phyloP scores from a whole-genome alignment of 768 basidiomycete species.

The Rhodosporidiobolus sp. region DNA sequence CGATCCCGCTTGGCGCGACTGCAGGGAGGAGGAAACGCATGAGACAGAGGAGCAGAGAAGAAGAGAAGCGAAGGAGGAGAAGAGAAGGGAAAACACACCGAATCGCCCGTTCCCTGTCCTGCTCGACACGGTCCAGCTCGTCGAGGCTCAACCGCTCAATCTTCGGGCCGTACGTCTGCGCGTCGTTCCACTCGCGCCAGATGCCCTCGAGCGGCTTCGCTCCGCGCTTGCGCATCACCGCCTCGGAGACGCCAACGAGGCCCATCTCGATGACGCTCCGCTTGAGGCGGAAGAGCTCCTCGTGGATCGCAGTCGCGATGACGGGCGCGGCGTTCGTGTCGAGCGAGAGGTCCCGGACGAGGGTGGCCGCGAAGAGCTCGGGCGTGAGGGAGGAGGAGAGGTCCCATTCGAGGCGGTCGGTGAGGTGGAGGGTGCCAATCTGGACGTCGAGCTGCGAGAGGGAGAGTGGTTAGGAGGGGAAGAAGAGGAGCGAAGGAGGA shows the following conservation, averaged over 20 bases:
- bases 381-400: constrained; percentile 82
- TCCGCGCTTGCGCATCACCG: constrained; percentile 61
- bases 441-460: constrained; percentile 84
- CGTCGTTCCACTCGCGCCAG: constrained; percentile 93
- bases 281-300: constrained; percentile 92
- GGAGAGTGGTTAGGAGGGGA: constrained; percentile 42
- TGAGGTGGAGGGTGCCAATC: constrained; percentile 81
- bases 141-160: constrained; percentile 83
- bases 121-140: constrained; percentile 85
- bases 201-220: constrained; percentile 78
- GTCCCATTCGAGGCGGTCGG: constrained; percentile 99
- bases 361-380: constrained; percentile 71
- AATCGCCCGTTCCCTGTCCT: constrained; percentile 73
- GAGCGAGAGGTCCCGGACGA: constrained; percentile 82
- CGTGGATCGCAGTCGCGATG: constrained; percentile 87
- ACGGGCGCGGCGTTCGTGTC: constrained; percentile 82
- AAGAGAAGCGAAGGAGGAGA: too few species aligned
- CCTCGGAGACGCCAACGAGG: constrained; percentile 62
- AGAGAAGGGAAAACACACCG: constrained; percentile 9
- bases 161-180: constrained; percentile 81
- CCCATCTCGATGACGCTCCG: constrained; percentile 94
- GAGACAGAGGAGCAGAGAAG: not conserved
- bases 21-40: not conserved
- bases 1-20: constrained; percentile 35
- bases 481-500: not conserved